phyloP scores from a whole-genome alignment of 768 basidiomycete genomes.

The Trametes meyenii region DNA sequence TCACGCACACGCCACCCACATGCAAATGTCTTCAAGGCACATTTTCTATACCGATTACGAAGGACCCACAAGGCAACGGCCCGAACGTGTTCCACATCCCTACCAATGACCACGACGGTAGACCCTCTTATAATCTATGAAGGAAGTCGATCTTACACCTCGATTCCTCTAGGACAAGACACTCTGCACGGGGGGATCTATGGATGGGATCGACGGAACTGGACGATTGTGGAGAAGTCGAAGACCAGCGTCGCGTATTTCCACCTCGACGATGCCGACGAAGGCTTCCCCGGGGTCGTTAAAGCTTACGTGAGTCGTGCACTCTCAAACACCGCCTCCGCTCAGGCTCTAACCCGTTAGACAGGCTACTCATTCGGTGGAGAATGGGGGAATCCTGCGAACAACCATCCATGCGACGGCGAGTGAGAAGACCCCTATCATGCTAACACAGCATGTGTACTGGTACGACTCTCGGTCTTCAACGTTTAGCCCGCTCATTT shows the following conservation, averaged over 20 bases:
- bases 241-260: constrained; percentile 54
- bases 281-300: constrained; percentile 43
- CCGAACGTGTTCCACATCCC: constrained; percentile 54
- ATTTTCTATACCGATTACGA: constrained; percentile 56
- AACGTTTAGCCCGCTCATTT: background rate
- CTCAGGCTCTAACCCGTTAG: background rate
- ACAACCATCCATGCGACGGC: constrained; percentile 50
- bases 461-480: constrained; percentile 36
- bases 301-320: background rate
- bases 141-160: background rate
- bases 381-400: constrained; percentile 45
- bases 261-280: constrained; percentile 52
- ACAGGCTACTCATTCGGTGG: constrained; percentile 52
- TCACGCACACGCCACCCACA: background rate
- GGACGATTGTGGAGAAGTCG: constrained; percentile 49
- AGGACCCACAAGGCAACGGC: constrained; percentile 44
- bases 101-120: constrained; percentile 53
- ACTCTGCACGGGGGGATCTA: constrained; percentile 59
- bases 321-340: background rate
- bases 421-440: constrained; percentile 56
- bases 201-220: constrained; percentile 61
- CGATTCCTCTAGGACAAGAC: constrained; percentile 36
- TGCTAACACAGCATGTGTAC: constrained; percentile 59
- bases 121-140: constrained; percentile 29
- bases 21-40: constrained; percentile 40